phyloP scores from a whole-genome alignment of 768 basidiomycete genomes.

The Phylloporus sp. region DNA sequence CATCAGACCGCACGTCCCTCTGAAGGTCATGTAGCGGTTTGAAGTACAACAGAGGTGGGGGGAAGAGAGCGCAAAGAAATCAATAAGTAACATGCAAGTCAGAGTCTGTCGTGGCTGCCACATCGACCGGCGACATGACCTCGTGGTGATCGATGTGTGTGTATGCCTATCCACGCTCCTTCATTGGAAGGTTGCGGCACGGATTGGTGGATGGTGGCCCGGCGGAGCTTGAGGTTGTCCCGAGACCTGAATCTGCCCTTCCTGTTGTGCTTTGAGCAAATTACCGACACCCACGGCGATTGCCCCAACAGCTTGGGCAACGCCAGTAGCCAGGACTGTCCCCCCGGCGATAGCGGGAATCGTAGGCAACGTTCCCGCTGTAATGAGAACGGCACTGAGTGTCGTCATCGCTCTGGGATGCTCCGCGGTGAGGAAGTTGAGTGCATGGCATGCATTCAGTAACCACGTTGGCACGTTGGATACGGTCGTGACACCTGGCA shows the following conservation, averaged over 20 bases:
- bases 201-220: conserved; percentile 24
- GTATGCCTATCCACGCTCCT: background rate
- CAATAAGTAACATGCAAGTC: conserved; percentile 19
- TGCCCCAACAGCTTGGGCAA: conserved; percentile 74
- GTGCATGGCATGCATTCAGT: conserved; percentile 67
- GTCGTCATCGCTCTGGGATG: conserved; percentile 74
- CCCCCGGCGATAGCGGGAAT: conserved; percentile 70
- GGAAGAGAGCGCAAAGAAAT: conserved; percentile 5
- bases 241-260: conserved; percentile 31
- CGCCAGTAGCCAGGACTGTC: conserved; percentile 63
- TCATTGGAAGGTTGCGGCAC: conserved; percentile 30
- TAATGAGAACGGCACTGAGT: conserved; percentile 72
- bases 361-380: conserved; percentile 68
- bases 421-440: conserved; percentile 68
- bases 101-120: conserved; percentile 13
- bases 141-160: conserved; percentile 5
- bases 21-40: conserved; percentile 8
- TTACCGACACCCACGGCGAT: conserved; percentile 72
- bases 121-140: conserved; percentile 22
- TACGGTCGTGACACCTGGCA: conserved; percentile 37
- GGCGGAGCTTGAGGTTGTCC: conserved; percentile 15
- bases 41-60: conserved; percentile 6
- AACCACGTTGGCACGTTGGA: conserved; percentile 71
- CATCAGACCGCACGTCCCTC: conserved; percentile 1
- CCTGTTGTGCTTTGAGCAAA: conserved; percentile 46